Percentiles rank a stretch among this genome's conserved stretches.
phyloP scores from a whole-genome alignment of 257 asterid genomes.

The Solanum etuberosum region DNA sequence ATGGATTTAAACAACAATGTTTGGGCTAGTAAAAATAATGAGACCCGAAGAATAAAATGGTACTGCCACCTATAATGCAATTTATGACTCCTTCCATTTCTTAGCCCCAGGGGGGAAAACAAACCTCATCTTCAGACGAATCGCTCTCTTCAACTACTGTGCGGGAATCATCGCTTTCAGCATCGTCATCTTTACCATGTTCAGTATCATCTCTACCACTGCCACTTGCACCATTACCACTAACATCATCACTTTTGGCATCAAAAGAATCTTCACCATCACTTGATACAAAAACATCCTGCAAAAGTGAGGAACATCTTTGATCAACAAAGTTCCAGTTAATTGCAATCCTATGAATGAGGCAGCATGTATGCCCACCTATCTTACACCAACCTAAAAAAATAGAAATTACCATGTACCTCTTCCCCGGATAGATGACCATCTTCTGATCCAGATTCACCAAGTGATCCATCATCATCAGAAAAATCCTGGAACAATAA shows the following conservation, averaged over 20 bases:
- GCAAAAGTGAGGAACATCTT: neutral
- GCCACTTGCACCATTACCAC: constrained; percentile 4
- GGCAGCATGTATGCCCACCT: neutral
- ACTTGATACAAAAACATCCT: constrained; percentile 39
- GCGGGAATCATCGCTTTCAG: constrained; percentile 35
- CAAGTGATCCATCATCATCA: constrained; percentile 28
- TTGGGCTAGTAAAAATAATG: neutral
- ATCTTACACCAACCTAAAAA: neutral
- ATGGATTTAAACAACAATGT: neutral
- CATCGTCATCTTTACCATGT: constrained; percentile 11
- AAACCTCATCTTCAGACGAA: constrained; percentile 83
- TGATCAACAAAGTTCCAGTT: neutral
- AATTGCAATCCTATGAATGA: neutral
- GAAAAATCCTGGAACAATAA: constrained; percentile 30
- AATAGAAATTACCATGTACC: constrained; percentile 30
- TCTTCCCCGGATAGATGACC: constrained; percentile 37
- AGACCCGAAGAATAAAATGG: neutral
- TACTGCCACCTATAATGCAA: neutral
- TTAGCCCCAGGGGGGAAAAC: neutral
- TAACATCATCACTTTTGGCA: neutral
- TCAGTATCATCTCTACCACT: constrained; percentile 6
- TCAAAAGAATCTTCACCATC: constrained; percentile 14
- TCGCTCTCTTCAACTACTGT: constrained; percentile 60
- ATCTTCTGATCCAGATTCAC: constrained; percentile 35
- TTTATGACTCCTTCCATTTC: neutral